Percentiles rank a stretch among this genome's conserved stretches.
Conservation (phyloP, 805 yeast genomes). For the Kodamaea leandrae region DNA sequence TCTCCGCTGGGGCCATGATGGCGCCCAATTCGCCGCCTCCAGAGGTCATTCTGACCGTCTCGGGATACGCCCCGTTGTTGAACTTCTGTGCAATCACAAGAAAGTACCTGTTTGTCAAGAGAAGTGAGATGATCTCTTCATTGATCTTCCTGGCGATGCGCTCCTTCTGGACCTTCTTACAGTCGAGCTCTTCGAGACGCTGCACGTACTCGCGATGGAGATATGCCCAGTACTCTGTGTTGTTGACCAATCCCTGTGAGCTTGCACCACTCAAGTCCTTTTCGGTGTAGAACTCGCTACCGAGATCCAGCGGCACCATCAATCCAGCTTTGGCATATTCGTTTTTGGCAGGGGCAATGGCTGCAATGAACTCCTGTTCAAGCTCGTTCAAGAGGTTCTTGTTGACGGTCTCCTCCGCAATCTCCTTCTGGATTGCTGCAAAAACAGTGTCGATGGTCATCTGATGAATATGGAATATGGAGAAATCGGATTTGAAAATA, state of each 20-base stretch:
- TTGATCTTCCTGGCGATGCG: constrained; percentile 16
- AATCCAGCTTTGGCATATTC: constrained; percentile 12
- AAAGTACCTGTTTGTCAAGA: constrained; percentile 20
- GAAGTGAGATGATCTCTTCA: constrained; percentile 21
- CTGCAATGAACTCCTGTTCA: constrained; percentile 13
- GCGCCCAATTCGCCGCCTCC: constrained; percentile 14
- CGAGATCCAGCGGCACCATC: constrained; percentile 13
- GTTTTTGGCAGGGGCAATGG: constrained; percentile 14
- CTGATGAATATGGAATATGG: too few species aligned
- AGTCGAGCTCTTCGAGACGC: constrained; percentile 10
- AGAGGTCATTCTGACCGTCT: background rate
- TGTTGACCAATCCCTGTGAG: constrained; percentile 6
- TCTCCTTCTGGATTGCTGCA: constrained; percentile 12
- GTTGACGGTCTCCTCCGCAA: constrained; percentile 10
- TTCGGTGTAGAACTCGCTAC: constrained; percentile 1
- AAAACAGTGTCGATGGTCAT: constrained; percentile 9
- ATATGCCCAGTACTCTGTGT: background rate
- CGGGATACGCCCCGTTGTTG: background rate
- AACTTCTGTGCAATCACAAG: constrained; percentile 13
- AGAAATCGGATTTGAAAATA: too few species aligned
- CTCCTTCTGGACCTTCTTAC: constrained; percentile 18
- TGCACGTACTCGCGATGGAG: constrained; percentile 1
- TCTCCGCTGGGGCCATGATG: constrained; percentile 19
- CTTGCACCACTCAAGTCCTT: background rate
- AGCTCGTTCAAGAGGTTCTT: constrained; percentile 12